phyloP scores from a whole-genome alignment of 495 filamentous ascomycete genomes.

The Aspergillus mulundensis region DNA sequence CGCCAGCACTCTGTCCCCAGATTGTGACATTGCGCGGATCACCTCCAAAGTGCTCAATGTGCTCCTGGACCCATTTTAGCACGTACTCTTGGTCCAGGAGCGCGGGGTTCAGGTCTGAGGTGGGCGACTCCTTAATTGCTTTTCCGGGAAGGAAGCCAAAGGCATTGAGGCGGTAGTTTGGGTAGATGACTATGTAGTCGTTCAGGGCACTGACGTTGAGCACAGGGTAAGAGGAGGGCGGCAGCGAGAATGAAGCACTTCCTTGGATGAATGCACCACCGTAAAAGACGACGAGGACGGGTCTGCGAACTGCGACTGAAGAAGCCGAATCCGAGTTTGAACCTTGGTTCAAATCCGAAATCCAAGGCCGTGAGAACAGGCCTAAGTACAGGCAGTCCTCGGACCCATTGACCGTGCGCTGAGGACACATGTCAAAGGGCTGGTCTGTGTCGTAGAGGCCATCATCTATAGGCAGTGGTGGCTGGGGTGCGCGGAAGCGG shows the following conservation, averaged over 20 bases:
- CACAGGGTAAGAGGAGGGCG: conserved; percentile 53
- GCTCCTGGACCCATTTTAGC: conserved; percentile 51
- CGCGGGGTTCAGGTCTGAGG: conserved; percentile 49
- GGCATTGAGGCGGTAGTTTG: conserved; percentile 54
- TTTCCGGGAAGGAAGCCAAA: conserved; percentile 56
- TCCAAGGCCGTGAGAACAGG: conserved; percentile 56
- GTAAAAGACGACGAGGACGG: conserved; percentile 58
- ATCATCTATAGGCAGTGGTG: conserved; percentile 41
- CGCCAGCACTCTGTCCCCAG: conserved; percentile 54
- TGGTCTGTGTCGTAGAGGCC: conserved; percentile 55
- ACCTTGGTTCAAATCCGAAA: not conserved
- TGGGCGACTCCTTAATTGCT: conserved; percentile 42
- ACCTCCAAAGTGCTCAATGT: conserved; percentile 50
- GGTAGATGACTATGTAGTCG: conserved; percentile 50
- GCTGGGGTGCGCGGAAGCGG: conserved; percentile 54
- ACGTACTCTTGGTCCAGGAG: conserved; percentile 47
- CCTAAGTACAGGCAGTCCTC: conserved; percentile 62
- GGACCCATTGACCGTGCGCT: conserved; percentile 54
- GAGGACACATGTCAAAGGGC: conserved; percentile 54
- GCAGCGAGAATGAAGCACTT: conserved; percentile 47
- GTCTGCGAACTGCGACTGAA: conserved; percentile 28
- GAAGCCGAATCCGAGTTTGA: too few species aligned
- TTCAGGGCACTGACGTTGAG: conserved; percentile 45
- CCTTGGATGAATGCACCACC: conserved; percentile 62
- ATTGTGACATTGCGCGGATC: conserved; percentile 48